These are phyloP conservation scores for Malus hybrid DNA, from an alignment of 331 rosid species.

Conservation along the genomic window DNA sequence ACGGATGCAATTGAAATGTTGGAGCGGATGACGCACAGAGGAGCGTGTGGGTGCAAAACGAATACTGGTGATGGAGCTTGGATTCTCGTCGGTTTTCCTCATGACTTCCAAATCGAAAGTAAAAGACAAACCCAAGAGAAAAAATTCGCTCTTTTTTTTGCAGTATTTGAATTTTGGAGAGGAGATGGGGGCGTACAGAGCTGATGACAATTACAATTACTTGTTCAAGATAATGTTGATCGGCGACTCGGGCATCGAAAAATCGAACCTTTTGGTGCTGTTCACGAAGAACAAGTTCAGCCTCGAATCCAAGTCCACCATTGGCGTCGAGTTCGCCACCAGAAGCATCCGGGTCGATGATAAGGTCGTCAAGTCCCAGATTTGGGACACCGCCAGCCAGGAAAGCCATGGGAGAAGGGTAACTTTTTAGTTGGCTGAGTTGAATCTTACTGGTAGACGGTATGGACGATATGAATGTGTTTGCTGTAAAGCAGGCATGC, in stretches of 20 bases:
- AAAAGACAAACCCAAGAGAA: not conserved
- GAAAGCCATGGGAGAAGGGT: conserved; percentile 29
- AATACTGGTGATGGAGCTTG: conserved; percentile 99
- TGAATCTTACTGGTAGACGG: no score
- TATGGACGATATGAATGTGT: no score
- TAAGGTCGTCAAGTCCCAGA: conserved; percentile 85
- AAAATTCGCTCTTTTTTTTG: not conserved
- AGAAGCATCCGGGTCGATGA: conserved; percentile 74
- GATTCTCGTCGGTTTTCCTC: conserved; percentile 84
- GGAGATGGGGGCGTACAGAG: conserved; percentile 70
- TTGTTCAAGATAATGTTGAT: conserved; percentile 68
- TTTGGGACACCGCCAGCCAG: conserved; percentile 93
- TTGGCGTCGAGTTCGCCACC: conserved; percentile 89
- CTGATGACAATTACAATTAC: conserved; percentile 78
- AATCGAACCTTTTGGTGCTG: conserved; percentile 73
- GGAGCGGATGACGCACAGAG: conserved; percentile 90
- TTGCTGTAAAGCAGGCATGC: no score
- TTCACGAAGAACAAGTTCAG: conserved; percentile 74
- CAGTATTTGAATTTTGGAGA: not conserved
- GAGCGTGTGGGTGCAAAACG: conserved; percentile 91
- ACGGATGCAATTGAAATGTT: conserved; percentile 96
- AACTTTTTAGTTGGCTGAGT: no score
- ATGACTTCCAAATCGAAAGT: conserved; percentile 17
- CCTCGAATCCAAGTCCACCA: conserved; percentile 75
- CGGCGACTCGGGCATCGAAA: conserved; percentile 84